Percentiles rank a stretch among this genome's conserved stretches.
Conservation (phyloP, 495 filamentous ascomycete species). For the Wilcoxina mikolae region DNA sequence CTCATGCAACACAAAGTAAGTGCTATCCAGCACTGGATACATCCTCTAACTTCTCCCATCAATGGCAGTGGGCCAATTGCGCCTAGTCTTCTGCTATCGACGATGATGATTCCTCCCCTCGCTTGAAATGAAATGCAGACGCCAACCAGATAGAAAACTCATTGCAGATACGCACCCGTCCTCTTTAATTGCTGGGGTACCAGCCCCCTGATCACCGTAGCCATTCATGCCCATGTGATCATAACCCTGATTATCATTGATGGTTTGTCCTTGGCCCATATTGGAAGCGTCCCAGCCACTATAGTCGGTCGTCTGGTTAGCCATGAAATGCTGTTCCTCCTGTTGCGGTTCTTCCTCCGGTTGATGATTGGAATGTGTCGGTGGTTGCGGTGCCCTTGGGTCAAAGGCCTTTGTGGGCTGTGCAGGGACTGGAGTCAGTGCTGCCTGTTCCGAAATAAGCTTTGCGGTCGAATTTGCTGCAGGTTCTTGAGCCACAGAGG, state of each 20-base stretch:
- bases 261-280: slow-evolving; percentile 12
- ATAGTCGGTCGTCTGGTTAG: slow-evolving; percentile 20
- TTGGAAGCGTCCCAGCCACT: slow-evolving; percentile 26
- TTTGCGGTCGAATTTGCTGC: slow-evolving; percentile 4
- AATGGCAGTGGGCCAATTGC: neutral
- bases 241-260: slow-evolving; percentile 37
- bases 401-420: slow-evolving; percentile 24
- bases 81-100: neutral
- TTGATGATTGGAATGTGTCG: slow-evolving; percentile 13
- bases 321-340: slow-evolving; percentile 20
- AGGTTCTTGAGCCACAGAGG: neutral
- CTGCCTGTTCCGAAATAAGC: slow-evolving; percentile 2
- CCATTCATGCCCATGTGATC: slow-evolving; percentile 32
- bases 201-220: slow-evolving; percentile 30
- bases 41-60: neutral
- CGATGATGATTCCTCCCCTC: slow-evolving; percentile 21
- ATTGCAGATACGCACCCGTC: slow-evolving; percentile 76
- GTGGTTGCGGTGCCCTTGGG: slow-evolving; percentile 20
- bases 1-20: neutral
- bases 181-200: slow-evolving; percentile 74
- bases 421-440: slow-evolving; percentile 7
- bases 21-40: neutral
- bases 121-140: slow-evolving; percentile 21
- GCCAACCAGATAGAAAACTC: slow-evolving; percentile 20
- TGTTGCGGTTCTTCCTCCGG: slow-evolving; percentile 12